Conservation (phyloP, 2,329 filamentous ascomycete species). For the Aspergillus alliaceus region DNA sequence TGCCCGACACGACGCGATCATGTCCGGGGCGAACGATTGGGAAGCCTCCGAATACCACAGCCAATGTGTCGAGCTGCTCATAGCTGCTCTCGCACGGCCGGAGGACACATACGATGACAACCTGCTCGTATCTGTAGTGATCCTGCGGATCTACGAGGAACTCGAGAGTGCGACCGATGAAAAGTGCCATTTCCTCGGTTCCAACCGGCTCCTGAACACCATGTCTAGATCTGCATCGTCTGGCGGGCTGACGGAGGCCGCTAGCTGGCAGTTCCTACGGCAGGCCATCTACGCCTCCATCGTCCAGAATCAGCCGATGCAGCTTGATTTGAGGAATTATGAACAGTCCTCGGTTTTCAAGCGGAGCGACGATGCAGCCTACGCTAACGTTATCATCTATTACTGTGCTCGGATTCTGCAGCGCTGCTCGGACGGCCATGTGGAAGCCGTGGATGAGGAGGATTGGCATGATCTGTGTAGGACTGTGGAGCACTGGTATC, state of each 20-base stretch:
- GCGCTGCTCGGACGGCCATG: slow-evolving; percentile 23
- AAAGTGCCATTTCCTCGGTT: slow-evolving; percentile 40
- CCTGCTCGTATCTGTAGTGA: slow-evolving; percentile 50
- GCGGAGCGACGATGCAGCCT: slow-evolving; percentile 38
- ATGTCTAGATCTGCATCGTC: slow-evolving; percentile 42
- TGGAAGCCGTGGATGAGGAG: slow-evolving; percentile 18
- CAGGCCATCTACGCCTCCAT: slow-evolving; percentile 45
- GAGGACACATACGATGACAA: slow-evolving; percentile 47
- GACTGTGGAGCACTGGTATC: slow-evolving; percentile 32
- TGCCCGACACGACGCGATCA: slow-evolving; percentile 46
- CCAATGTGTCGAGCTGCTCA: slow-evolving; percentile 49
- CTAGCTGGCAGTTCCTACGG: slow-evolving; percentile 44
- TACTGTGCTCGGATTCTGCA: slow-evolving; percentile 42
- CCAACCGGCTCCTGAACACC: slow-evolving; percentile 39
- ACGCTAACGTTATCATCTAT: slow-evolving; percentile 40
- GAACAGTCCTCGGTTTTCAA: slow-evolving; percentile 39
- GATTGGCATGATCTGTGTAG: slow-evolving; percentile 26
- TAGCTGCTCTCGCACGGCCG: slow-evolving; percentile 45
- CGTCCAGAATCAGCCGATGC: slow-evolving; percentile 37
- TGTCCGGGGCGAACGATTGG: slow-evolving; percentile 38
- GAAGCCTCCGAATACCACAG: slow-evolving; percentile 48
- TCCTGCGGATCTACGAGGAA: slow-evolving; percentile 52
- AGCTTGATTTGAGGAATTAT: slow-evolving; percentile 40
- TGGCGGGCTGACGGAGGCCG: slow-evolving; percentile 41
- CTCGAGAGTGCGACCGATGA: slow-evolving; percentile 33